Base-by-base conservation (phyloP, 495 filamentous ascomycete genomes). In the Glonium stellatum region DNA sequence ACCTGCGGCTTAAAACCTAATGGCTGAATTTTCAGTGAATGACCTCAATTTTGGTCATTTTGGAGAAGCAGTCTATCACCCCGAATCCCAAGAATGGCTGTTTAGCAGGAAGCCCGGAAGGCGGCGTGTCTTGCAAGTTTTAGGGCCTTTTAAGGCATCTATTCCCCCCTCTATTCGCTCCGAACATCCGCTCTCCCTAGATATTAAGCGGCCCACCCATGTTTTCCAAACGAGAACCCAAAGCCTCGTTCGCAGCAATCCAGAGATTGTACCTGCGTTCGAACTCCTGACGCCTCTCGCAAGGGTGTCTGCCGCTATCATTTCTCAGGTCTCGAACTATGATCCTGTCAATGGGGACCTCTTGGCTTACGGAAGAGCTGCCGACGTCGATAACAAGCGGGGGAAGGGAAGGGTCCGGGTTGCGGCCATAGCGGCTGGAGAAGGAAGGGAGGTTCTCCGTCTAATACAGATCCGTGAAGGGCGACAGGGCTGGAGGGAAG, bases 1-100 rank as follows among this genome's bases (percentile, higher is more conserved):
- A 18, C 41, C 8, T 18, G 13, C 27, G 25, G 31, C 74, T 62
- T 67, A 60, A 73, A 71, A 70, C 81, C 83, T 55, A 72, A 89
- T 89, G 85, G 79, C 79, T 85, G 78, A 86, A 63, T 65, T 71
- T 57, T 63, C 69, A 47, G 61, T 69, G 18, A 75, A 70, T 68
- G 79, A 80, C 78, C 79, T 88, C 52, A 78, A 78, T 54, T 88
- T 85, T 75, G 86, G 86, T 76, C 83, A 87, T 67, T 67, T 84
- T 58, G 85, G 85, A 66, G 75, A 75, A 65, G 74, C 80, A 23
- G 57, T 70, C 36, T 89, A 87, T 69, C 71, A 79, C 62, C 55
- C 71, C 19, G 78, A 81, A 13, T 73, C 70, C n/a, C 72, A 76
- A 37, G 46, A 72, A 60, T 89, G 86, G 86, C 67, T 52, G 9